These are phyloP conservation scores for Quercus phellos DNA, from an alignment of 331 rosid species.

Conservation along the genomic window DNA sequence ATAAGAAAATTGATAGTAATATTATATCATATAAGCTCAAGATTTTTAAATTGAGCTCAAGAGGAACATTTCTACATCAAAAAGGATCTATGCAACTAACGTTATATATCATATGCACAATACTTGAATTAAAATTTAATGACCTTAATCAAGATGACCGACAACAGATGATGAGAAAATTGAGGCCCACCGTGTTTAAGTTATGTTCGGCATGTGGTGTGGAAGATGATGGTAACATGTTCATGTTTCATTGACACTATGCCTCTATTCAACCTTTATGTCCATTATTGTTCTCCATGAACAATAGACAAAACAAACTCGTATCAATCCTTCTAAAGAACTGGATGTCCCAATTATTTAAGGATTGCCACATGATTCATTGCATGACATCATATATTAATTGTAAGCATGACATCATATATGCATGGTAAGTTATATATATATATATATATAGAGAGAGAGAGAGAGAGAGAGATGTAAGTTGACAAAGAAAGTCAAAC, in stretches of 20 bases:
- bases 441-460: no score
- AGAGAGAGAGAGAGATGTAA: no score
- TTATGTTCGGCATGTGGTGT: not conserved
- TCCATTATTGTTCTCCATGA: no score
- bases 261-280: not conserved
- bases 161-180: not conserved
- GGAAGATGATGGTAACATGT: not conserved
- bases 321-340: no score
- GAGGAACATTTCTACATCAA: not conserved
- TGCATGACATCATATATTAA: no score
- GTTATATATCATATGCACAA: not conserved
- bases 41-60: not conserved
- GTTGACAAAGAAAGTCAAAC: no score
- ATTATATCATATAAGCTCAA: not conserved
- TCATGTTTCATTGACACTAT: no score
- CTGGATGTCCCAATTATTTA: no score
- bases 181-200: not conserved
- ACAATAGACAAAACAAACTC: no score
- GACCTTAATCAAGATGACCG: not conserved
- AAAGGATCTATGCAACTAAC: not conserved
- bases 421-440: no score
- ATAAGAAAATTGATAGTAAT: not conserved
- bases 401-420: no score
- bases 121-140: not conserved
- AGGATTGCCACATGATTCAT: no score